These are phyloP conservation scores for Conticribra weissflogii DNA, from an alignment of 108 stramenopile genomes.

Conservation along the genomic window DNA sequence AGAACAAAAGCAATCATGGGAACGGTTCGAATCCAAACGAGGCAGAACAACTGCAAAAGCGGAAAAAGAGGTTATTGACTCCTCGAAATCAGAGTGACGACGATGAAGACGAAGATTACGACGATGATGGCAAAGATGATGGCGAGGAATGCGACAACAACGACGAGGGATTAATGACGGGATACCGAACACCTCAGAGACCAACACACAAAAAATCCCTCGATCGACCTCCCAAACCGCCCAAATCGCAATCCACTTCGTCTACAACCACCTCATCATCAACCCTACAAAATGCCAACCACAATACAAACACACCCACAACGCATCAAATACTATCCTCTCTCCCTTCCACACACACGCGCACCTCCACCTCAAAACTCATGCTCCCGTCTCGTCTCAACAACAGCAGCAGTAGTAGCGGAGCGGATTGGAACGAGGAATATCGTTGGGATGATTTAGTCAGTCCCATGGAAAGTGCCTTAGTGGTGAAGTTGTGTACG, in stretches of 20 bases:
- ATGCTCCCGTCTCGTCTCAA: slow-evolving; percentile 7
- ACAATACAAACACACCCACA: neutral
- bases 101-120: neutral
- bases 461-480: slow-evolving; percentile 49
- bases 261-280: neutral
- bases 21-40: no score
- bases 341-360: neutral
- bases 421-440: slow-evolving; percentile 82
- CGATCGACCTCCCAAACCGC: neutral
- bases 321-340: neutral
- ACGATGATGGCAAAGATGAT: slow-evolving; percentile 2
- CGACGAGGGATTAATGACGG: neutral
- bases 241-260: no score
- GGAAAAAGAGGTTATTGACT: neutral
- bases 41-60: neutral
- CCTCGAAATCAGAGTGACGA: neutral
- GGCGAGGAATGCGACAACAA: neutral
- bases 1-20: neutral
- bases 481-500: slow-evolving; percentile 62
- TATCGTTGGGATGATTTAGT: slow-evolving; percentile 70
- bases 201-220: neutral
- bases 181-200: no score
- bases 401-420: slow-evolving; percentile 38
- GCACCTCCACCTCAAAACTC: slow-evolving; percentile 10
- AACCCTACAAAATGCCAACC: neutral